Conservation (phyloP, 257 asterid species). For the Nemophila menziesii region DNA sequence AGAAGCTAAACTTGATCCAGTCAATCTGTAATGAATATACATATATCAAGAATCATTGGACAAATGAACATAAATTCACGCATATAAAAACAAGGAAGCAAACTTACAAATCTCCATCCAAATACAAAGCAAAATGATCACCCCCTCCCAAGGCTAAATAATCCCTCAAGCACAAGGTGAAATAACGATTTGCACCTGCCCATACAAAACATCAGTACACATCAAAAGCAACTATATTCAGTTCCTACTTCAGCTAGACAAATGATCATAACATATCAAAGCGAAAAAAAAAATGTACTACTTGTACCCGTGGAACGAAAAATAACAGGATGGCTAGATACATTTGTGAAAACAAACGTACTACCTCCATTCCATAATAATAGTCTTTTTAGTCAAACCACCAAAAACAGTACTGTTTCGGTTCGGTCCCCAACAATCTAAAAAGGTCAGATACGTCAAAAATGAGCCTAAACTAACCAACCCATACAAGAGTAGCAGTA, state of each 20-base stretch:
- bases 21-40: slow-evolving; percentile 30
- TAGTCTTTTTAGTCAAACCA: too few relatives aligned
- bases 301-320: too few relatives aligned
- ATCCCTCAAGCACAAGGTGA: slow-evolving; percentile 61
- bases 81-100: slow-evolving; percentile 3
- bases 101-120: slow-evolving; percentile 91
- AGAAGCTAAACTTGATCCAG: slow-evolving; percentile 79
- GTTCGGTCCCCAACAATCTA: slow-evolving; percentile 97
- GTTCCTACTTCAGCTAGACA: slow-evolving; percentile 47
- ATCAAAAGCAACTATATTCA: not conserved
- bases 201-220: slow-evolving; percentile 7
- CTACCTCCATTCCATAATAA: too few relatives aligned
- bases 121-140: slow-evolving; percentile 76
- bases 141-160: slow-evolving; percentile 97
- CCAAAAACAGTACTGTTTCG: slow-evolving; percentile 77
- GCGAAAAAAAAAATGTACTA: too few relatives aligned
- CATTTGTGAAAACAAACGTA: slow-evolving; percentile 71
- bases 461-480: too few relatives aligned
- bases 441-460: too few relatives aligned
- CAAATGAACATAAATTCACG: not conserved
- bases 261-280: slow-evolving; percentile 5
- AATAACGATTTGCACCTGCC: slow-evolving; percentile 77
- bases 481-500: too few relatives aligned
- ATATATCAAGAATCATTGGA: not conserved
- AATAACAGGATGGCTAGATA: too few relatives aligned